Evolutionary conservation across 108 stramenopile species (phyloP).

Genomic region (Skeletonema marinoi): DNA sequence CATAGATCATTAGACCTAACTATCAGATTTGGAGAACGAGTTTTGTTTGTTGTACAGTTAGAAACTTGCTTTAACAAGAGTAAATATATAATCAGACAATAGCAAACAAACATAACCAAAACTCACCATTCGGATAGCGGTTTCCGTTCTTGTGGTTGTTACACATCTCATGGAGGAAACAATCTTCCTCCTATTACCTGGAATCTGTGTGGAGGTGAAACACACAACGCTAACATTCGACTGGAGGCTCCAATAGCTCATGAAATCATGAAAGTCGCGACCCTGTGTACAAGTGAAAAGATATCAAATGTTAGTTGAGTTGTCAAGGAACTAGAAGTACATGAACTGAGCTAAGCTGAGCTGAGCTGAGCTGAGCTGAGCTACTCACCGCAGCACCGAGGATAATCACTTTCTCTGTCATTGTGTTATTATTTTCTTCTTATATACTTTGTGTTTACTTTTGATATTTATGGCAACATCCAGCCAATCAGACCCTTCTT

Average conservation of each 20-base stretch:
- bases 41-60: no score
- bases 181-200: conserved; percentile 46
- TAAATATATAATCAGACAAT: no score
- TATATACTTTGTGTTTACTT: not conserved
- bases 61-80: no score
- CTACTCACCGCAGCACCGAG: conserved; percentile 23
- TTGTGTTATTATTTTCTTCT: not conserved
- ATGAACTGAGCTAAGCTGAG: not conserved
- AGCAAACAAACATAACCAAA: no score
- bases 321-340: not conserved
- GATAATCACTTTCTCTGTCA: conserved; percentile 26
- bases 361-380: not conserved
- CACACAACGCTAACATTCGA: conserved; percentile 16
- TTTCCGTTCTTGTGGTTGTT: conserved; percentile 54
- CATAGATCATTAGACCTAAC: conserved; percentile 41
- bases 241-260: conserved; percentile 32
- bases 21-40: no score
- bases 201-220: conserved; percentile 29
- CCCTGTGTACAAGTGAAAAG: not conserved
- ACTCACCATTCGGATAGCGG: conserved; percentile 36
- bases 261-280: conserved; percentile 34
- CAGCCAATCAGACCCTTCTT: not conserved
- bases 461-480: not conserved
- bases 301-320: not conserved
- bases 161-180: conserved; percentile 50